Evolutionary conservation across 371 early-diverging fungal genomes (phyloP), one percentile per base, ranked within the genome.

Genomic region (Zopfochytrium polystomum): DNA sequence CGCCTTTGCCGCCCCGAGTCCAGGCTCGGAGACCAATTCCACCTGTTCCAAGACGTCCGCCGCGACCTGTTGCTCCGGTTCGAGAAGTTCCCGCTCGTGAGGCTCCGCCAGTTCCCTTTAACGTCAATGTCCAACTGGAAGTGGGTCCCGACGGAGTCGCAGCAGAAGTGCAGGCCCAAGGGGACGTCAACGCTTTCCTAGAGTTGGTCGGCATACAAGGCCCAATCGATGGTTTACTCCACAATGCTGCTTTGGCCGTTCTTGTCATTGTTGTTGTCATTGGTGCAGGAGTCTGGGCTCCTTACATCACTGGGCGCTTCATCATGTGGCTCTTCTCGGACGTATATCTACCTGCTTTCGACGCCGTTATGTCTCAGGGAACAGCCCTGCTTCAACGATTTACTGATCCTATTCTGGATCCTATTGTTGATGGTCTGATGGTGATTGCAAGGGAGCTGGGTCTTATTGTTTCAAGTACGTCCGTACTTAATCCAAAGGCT

Each of bases 201-300:
- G 95, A 91, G 59, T 86, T 92, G 3, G 80, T 95, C 52, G 96
- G 96, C 5, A 85, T 95, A 77, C 80, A 87, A 6, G 96, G 95
- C 0, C 89, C 91, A 7, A 62, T 87, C 18, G 80, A 84, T 73
- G 77, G 84, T 51, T 69, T 92, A 0, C 48, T 85, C 11, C 91
- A 93, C 66, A 91, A 92, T 67, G 87, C 87, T 26, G 76, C 87
- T 1, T 74, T 93, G 33, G 90, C 91, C 66, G 68, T 86, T 1
- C 61, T 90, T 2, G 70, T 93, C 64, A 85, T 93, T 47, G 68
- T 83, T 7, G 68, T 86, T 26, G 83, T 86, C 55, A 68, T 95
- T 49, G 86, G 80, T 26, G 71, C 80, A 11, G 84, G 88, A 3
- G 78, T 87, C 1, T 89, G 89, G 87, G 53, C 87, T 0, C 95